Percentiles rank a stretch among this genome's conserved stretches.
Evolutionary conservation across 2,329 filamentous ascomycete genomes (phyloP).

Genomic region (Aspergillus sp.): DNA sequence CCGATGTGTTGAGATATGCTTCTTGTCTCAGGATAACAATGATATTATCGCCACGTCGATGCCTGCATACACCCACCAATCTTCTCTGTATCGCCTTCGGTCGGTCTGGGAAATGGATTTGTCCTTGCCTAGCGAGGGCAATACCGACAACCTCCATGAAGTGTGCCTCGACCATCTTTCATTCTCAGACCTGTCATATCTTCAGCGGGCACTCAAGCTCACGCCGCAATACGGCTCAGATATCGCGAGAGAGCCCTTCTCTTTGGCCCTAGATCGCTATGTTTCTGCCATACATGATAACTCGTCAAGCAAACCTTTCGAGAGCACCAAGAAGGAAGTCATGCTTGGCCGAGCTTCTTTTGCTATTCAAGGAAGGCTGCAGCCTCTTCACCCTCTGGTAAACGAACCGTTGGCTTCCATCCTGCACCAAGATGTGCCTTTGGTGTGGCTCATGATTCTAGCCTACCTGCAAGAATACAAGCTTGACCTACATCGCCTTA

Average conservation of each 20-base stretch:
- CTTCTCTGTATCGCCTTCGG: constrained; percentile 42
- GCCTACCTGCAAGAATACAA: constrained; percentile 42
- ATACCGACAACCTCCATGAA: constrained; percentile 26
- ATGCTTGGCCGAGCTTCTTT: constrained; percentile 29
- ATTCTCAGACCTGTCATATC: constrained; percentile 33
- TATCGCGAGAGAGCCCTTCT: constrained; percentile 14
- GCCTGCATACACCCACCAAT: constrained; percentile 43
- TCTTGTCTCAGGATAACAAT: constrained; percentile 53
- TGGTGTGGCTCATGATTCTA: constrained; percentile 28
- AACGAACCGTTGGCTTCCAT: constrained; percentile 42
- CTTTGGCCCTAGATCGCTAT: constrained; percentile 33
- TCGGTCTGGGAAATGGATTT: constrained; percentile 32
- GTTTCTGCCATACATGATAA: constrained; percentile 35
- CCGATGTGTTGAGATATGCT: constrained; percentile 83
- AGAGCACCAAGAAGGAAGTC: constrained; percentile 23
- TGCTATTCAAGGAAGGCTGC: constrained; percentile 26
- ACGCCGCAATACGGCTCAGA: constrained; percentile 22
- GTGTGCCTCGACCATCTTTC: constrained; percentile 42
- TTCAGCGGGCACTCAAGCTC: constrained; percentile 32
- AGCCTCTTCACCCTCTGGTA: constrained; percentile 43
- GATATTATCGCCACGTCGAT: constrained; percentile 18
- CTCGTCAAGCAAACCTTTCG: constrained; percentile 31
- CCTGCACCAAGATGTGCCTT: constrained; percentile 24
- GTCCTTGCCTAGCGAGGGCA: constrained; percentile 12
- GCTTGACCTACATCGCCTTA: constrained; percentile 38